phyloP scores from a whole-genome alignment of 2,329 filamentous ascomycete species.

The Lachnellula hyalina region DNA sequence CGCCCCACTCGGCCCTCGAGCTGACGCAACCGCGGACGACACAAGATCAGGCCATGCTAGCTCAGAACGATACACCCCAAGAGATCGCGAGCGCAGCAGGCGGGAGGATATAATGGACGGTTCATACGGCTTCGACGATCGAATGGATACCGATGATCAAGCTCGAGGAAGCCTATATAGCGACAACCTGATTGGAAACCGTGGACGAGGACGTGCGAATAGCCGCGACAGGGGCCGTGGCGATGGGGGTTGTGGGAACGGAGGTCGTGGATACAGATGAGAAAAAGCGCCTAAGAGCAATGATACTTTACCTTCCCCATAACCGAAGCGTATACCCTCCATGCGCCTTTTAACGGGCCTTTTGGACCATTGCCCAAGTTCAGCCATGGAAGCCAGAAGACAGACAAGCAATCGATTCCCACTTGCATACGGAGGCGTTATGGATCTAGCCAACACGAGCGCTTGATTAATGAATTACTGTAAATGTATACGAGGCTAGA shows the following conservation, averaged over 20 bases:
- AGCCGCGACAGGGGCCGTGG: constrained; percentile 20
- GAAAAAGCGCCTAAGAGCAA: not conserved
- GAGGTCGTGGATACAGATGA: constrained; percentile 24
- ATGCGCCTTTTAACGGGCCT: not conserved
- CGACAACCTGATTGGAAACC: constrained; percentile 25
- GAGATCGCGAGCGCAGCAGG: constrained; percentile 20
- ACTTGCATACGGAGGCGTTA: not conserved
- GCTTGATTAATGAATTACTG: not conserved
- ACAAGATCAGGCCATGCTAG: constrained; percentile 16
- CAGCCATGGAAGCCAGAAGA: not conserved
- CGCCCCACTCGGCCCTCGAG: constrained; percentile 28
- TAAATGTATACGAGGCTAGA: not conserved
- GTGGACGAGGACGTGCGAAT: constrained; percentile 12
- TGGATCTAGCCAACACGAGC: not conserved
- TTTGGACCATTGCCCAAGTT: not conserved
- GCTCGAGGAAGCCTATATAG: constrained; percentile 28
- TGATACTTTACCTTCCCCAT: not conserved
- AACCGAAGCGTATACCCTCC: not conserved
- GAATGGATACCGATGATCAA: constrained; percentile 30
- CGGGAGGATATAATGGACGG: constrained; percentile 31
- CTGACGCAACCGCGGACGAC: constrained; percentile 19
- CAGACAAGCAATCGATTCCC: not conserved
- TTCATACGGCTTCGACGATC: constrained; percentile 32
- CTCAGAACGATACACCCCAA: constrained; percentile 22
- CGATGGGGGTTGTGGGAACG: constrained; percentile 18